Evolutionary conservation across 257 asterid species (phyloP), one percentile per base, ranked within the genome.

Genomic region (Gentiana macrophylla): DNA sequence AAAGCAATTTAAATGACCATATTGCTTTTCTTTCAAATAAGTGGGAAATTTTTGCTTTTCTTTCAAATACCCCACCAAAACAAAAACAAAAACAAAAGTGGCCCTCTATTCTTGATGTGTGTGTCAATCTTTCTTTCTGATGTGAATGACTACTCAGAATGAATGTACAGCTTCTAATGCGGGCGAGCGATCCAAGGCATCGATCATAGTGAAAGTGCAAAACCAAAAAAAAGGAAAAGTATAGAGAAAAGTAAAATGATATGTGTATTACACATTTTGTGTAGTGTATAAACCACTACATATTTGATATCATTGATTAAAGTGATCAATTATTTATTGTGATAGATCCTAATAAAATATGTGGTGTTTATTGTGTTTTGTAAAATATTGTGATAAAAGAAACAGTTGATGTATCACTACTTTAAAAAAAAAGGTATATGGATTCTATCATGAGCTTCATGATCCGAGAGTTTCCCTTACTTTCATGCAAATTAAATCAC

Each of bases 161-260:
- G 13, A 35, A 11, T 55, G 52, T 53, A 67, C 24, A 64, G 56
- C 53, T 67, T 72, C 67, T 78, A 67, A 71, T 67, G 49, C 45
- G 38, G 65, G 53, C 73, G 93, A 73, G 79, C 83, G 93, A 86
- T 86, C 95, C 89, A 72, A 86, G 80, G 84, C 70, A 73, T 65
- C 54, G 24, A 67, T 65, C 64, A 49, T 41, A 35, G 45, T 52
- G 10, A 51, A 53, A 46, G 48, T 37, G 37, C 52, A 49, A 65
- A 35, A 67, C 59, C 45, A 52, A 34, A 58, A 57, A 49, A 57
- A 62, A 65, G 44, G 24, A 24, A 24, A 24, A 24, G 24, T 24
- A 24, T 24, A 24, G 1, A 24, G 24, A 24, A 24, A 24, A 24
- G 24, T 0, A 24, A 24, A 24, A 24, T 24, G 24, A 24, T 24